Evolutionary conservation across 2,329 filamentous ascomycete genomes (phyloP), one percentile per base, ranked within the genome.

Genomic region (Neonectria faginata): DNA sequence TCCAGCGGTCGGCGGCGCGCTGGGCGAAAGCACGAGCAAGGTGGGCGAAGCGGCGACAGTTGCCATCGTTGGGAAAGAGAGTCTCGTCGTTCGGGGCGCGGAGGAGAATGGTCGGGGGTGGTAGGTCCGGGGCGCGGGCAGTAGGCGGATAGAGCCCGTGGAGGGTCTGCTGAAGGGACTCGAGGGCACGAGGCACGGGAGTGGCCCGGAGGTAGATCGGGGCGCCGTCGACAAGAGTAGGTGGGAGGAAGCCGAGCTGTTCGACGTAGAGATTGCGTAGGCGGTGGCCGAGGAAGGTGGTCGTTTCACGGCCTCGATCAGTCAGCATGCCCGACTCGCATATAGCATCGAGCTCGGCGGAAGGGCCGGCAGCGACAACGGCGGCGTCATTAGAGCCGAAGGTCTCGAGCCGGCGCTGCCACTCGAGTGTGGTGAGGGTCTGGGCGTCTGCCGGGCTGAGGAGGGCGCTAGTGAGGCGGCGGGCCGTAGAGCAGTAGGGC

Each of bases 401-500:
- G 0, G 91, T 92, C 80, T 99, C 96, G 52, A 97, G 85, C 51
- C 92, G 89, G 65, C 94, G 88, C 70, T 89, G 85, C 87, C 88
- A 90, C 71, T 87, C 84, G 3, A 88, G 73, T 8, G 81, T 80
- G 45, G 80, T 81, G 74, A 84, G 84, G 39, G 16, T 50, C 47
- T 31, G 25, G 9, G 27, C 71, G 51, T 78, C 67, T 60, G 75
- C 69, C 10, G 81, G 78, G 62, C 83, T 79, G 39, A 88, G 81
- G 33, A 88, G 78, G 67, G 79, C 81, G 31, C 81, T 80, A 65
- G 80, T 88, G 76, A 98, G 86, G 69, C 91, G 89, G 64, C 88
- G 87, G 22, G 92, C 92, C 60, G 90, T 88, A 69, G 88, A 87
- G 81, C 96, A 99, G 80, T 97, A 98, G 2, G 96, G 93, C 96